A percentile compares a stretch with the other conserved stretches of the same genome.
Conservation (phyloP, 768 basidiomycete genomes). For the Clavaria fumosa region DNA sequence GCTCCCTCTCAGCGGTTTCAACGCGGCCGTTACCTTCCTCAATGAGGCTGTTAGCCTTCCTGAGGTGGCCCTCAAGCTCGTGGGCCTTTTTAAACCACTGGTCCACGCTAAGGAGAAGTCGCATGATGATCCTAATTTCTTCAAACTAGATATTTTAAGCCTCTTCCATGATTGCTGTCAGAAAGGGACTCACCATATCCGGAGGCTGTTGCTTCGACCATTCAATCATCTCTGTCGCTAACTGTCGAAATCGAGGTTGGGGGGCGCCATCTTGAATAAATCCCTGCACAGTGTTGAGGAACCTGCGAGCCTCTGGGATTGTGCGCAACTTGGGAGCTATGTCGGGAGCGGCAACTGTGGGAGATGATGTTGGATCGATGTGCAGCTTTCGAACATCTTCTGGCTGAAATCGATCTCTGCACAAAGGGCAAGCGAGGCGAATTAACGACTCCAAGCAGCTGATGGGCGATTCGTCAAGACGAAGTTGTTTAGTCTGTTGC, state of each 20-base stretch:
- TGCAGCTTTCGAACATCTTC: slow-evolving; percentile 39
- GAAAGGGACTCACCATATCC: not conserved
- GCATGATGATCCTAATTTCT: not conserved
- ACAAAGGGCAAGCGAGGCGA: slow-evolving; percentile 43
- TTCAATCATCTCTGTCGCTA: not conserved
- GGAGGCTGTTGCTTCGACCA: not conserved
- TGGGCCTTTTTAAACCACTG: not conserved
- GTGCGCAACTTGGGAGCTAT: too few species aligned
- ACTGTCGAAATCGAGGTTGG: slow-evolving; percentile 3
- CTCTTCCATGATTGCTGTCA: not conserved
- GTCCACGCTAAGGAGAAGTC: not conserved
- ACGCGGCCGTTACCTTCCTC: slow-evolving; percentile 22
- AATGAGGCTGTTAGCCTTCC: slow-evolving; percentile 17
- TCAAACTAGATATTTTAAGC: not conserved
- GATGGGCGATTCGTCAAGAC: slow-evolving; percentile 6
- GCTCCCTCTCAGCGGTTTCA: slow-evolving; percentile 21
- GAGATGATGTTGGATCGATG: slow-evolving; percentile 33
- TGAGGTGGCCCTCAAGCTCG: slow-evolving; percentile 17
- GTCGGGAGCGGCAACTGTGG: slow-evolving; percentile 7
- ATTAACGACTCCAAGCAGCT: slow-evolving; percentile 43
- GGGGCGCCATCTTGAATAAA: too few species aligned
- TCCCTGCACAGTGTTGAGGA: too few species aligned
- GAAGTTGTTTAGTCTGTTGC: not conserved
- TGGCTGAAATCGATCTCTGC: slow-evolving; percentile 36
- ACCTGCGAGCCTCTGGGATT: too few species aligned